These are phyloP conservation scores for Colletotrichum echinochloae DNA, from an alignment of 2,329 filamentous ascomycete genomes.

Conservation along the genomic window DNA sequence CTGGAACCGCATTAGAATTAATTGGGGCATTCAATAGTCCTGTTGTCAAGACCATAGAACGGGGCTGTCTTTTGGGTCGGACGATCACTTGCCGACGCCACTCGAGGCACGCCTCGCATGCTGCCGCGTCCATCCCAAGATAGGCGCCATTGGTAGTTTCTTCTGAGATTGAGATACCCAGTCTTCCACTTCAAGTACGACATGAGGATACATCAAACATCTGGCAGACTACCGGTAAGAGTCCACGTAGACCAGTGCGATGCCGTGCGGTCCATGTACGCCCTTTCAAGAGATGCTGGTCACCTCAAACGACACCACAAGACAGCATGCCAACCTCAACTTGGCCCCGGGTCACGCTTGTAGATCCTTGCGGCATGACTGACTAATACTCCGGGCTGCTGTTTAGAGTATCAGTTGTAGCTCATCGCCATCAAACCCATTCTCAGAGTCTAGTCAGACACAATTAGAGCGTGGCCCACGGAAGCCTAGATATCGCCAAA, in stretches of 20 bases:
- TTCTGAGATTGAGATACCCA: accelerated
- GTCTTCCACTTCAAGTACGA: neutral
- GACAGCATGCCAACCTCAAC: neutral
- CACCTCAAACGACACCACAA: neutral
- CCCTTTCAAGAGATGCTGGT: neutral
- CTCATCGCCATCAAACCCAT: neutral
- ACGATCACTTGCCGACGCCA: neutral
- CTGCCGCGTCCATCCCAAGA: neutral
- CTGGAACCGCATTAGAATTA: neutral
- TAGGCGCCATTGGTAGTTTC: neutral
- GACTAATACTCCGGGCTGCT: neutral
- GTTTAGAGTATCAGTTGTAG: neutral
- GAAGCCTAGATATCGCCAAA: too few relatives aligned
- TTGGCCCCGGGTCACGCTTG: neutral
- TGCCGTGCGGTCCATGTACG: neutral
- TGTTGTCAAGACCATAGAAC: neutral
- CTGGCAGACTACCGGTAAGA: too few relatives aligned
- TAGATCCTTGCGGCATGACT: neutral
- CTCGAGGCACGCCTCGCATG: neutral
- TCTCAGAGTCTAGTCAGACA: neutral
- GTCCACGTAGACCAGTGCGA: neutral
- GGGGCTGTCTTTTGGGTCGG: neutral
- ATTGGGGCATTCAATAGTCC: neutral
- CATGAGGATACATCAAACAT: neutral
- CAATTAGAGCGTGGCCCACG: too few relatives aligned